phyloP scores from a whole-genome alignment of 2,329 filamentous ascomycete species.

The Hymenoscyphus repandus region DNA sequence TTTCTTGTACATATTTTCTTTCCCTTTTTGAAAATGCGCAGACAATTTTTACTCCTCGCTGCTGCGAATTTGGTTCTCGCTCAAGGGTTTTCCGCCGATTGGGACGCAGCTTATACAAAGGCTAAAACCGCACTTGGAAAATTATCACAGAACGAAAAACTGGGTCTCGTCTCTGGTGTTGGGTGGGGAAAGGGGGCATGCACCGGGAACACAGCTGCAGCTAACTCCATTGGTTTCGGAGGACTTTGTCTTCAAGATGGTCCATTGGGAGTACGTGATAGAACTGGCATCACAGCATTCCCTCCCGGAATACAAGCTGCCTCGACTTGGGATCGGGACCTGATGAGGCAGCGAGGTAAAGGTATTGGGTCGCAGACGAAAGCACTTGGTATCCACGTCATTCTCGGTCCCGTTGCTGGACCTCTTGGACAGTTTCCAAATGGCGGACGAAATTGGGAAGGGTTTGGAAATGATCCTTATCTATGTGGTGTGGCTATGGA shows the following conservation, averaged over 20 bases:
- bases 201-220: slow-evolving; percentile 54
- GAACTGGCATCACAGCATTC: slow-evolving; percentile 67
- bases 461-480: slow-evolving; percentile 72
- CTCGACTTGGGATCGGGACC: slow-evolving; percentile 69
- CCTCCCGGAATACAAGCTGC: slow-evolving; percentile 73
- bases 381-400: slow-evolving; percentile 63
- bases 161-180: slow-evolving; percentile 70
- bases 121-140: slow-evolving; percentile 59
- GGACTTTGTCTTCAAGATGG: slow-evolving; percentile 73
- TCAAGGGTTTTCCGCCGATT: slow-evolving; percentile 32
- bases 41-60: background rate
- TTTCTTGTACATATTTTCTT: too few species aligned
- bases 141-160: slow-evolving; percentile 70
- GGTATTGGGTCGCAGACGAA: slow-evolving; percentile 61
- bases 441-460: slow-evolving; percentile 77
- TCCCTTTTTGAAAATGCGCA: background rate
- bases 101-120: slow-evolving; percentile 64
- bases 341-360: slow-evolving; percentile 65
- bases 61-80: background rate
- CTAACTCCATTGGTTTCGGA: slow-evolving; percentile 57
- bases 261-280: slow-evolving; percentile 64
- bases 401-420: slow-evolving; percentile 71
- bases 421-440: slow-evolving; percentile 65
- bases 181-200: slow-evolving; percentile 69
- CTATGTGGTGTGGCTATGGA: slow-evolving; percentile 36